Evolutionary conservation across 1,284 basidiomycete genomes (phyloP).

Genomic region (Marasmius sp.): DNA sequence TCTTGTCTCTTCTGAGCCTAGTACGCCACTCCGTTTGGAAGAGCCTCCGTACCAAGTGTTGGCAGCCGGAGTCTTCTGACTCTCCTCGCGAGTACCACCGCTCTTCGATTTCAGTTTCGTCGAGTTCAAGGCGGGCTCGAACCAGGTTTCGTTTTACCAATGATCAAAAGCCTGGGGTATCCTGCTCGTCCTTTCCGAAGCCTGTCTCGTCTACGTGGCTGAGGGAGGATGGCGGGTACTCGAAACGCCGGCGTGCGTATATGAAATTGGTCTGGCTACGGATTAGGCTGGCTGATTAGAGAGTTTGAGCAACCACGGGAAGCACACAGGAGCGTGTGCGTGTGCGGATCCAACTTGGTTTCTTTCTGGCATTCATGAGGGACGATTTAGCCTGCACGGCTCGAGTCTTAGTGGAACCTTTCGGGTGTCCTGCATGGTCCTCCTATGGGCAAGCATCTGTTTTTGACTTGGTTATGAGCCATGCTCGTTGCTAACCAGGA

Average conservation of each 20-base stretch:
- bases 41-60: constrained; percentile 9
- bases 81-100: constrained; percentile 8
- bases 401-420: neutral
- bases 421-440: neutral
- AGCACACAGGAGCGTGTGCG: constrained; percentile 6
- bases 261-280: constrained; percentile 12
- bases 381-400: neutral
- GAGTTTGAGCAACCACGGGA: constrained; percentile 5
- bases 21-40: neutral
- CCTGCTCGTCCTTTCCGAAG: constrained; percentile 7
- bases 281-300: constrained; percentile 1
- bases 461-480: neutral
- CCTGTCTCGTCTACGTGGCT: constrained; percentile 1
- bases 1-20: neutral
- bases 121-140: constrained; percentile 4
- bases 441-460: neutral
- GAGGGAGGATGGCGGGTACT: constrained; percentile 10
- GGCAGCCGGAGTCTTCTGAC: constrained; percentile 10
- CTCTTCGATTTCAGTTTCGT: constrained; percentile 4
- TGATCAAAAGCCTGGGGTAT: constrained; percentile 14
- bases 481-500: neutral
- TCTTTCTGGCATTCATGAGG: neutral
- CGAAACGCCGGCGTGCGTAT: constrained; percentile 12
- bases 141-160: constrained; percentile 15
- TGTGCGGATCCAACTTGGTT: neutral